phyloP scores from a whole-genome alignment of 306 rosid species.

The Citrullus colocynthis region DNA sequence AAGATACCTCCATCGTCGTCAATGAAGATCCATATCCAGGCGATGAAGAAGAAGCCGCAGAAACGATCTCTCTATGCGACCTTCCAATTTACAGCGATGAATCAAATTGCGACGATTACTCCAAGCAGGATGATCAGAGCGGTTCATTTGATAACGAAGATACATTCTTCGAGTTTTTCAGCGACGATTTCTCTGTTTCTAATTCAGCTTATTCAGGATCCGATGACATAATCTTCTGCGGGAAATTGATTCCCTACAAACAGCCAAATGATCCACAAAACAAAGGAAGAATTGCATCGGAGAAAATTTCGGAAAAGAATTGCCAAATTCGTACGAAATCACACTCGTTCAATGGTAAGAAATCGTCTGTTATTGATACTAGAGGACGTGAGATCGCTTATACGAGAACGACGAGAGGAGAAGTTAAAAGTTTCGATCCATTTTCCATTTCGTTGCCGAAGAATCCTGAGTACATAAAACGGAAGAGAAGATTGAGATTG shows the following conservation, averaged over 20 bases:
- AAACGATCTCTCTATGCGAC: conserved; percentile 23
- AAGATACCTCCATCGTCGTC: not conserved
- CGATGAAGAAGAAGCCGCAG: not conserved
- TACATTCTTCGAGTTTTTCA: conserved; percentile 56
- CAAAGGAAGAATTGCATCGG: not conserved
- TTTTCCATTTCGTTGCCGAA: not conserved
- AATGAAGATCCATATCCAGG: not conserved
- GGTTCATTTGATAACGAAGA: conserved; percentile 10
- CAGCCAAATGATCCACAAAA: conserved; percentile 7
- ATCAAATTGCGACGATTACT: conserved; percentile 25
- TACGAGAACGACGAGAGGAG: not conserved
- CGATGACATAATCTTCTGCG: conserved; percentile 59
- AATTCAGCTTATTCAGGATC: conserved; percentile 11
- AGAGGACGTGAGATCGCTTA: not conserved
- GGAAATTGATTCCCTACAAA: conserved; percentile 54
- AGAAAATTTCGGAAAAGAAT: not conserved
- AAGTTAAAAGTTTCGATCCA: not conserved
- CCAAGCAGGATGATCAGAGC: conserved; percentile 17
- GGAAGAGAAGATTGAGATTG: not conserved
- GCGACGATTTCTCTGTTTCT: conserved; percentile 36
- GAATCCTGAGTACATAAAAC: not conserved
- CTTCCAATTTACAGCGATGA: conserved; percentile 47
- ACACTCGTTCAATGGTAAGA: not conserved
- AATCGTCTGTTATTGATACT: not conserved
- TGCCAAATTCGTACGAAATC: conserved; percentile 11